Evolutionary conservation across 352 stramenopile species (phyloP).

Genomic region (Pythium aristosporum): DNA sequence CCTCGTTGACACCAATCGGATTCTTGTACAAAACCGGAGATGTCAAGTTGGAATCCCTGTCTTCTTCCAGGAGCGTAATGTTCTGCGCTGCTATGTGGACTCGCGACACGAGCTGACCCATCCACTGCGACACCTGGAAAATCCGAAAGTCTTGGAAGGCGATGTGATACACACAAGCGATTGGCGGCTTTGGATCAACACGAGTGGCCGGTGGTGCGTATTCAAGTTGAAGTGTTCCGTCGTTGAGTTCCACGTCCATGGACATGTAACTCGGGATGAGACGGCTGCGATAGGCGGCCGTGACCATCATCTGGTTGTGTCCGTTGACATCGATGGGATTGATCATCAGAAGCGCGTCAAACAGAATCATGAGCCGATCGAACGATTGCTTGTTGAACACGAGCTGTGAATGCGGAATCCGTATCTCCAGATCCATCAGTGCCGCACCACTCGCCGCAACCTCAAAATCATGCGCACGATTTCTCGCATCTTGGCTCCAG

Average conservation of each 20-base stretch:
- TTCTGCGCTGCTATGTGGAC: conserved; percentile 74
- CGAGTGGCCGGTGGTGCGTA: conserved; percentile 36
- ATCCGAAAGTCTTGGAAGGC: conserved; percentile 73
- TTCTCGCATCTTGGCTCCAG: conserved; percentile 69
- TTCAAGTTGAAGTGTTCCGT: conserved; percentile 62
- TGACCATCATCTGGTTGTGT: conserved; percentile 71
- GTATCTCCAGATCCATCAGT: conserved; percentile 60
- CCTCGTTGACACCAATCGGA: conserved; percentile 69
- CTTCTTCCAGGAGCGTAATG: conserved; percentile 73
- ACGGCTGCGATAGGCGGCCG: conserved; percentile 45
- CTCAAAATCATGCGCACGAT: conserved; percentile 63
- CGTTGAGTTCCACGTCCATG: conserved; percentile 53
- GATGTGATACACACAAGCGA: conserved; percentile 68
- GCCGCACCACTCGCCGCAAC: conserved; percentile 46
- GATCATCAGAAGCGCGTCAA: conserved; percentile 84
- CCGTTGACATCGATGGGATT: conserved; percentile 85
- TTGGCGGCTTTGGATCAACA: conserved; percentile 2
- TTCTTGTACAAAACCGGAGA: conserved; percentile 81
- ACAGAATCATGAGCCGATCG: conserved; percentile 81
- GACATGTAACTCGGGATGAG: conserved; percentile 79
- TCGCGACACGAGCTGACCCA: conserved; percentile 75
- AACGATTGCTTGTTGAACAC: conserved; percentile 66
- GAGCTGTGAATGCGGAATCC: conserved; percentile 51
- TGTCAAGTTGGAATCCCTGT: conserved; percentile 37
- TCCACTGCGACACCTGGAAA: conserved; percentile 88